Conservation (phyloP, 2,329 filamentous ascomycete species). For the Xylaria sp. region DNA sequence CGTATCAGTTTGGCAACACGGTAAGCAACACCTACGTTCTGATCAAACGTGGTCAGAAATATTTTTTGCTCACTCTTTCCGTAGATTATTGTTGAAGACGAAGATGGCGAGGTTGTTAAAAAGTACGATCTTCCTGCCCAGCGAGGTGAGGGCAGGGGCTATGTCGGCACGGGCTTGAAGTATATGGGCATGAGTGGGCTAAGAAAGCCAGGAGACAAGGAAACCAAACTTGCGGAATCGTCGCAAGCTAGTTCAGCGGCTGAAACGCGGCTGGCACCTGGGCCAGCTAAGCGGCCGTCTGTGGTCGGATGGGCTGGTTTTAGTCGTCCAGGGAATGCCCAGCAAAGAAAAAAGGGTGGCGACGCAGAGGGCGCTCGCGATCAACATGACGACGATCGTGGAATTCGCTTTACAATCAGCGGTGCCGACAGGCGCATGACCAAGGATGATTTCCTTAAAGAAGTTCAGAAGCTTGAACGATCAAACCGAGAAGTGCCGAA, state of each 20-base stretch:
- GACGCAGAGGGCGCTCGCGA: slow-evolving; percentile 45
- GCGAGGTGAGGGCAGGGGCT: slow-evolving; percentile 50
- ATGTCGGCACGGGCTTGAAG: slow-evolving; percentile 55
- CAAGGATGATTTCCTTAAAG: slow-evolving; percentile 78
- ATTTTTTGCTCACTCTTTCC: neutral
- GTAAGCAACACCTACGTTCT: slow-evolving; percentile 49
- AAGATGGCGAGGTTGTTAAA: slow-evolving; percentile 85
- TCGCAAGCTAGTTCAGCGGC: slow-evolving; percentile 38
- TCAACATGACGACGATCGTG: slow-evolving; percentile 68
- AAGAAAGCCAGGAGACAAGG: slow-evolving; percentile 49
- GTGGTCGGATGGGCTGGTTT: slow-evolving; percentile 60
- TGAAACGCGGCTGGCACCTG: slow-evolving; percentile 23
- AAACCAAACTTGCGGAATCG: slow-evolving; percentile 38
- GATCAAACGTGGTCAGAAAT: neutral
- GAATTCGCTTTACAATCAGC: slow-evolving; percentile 77
- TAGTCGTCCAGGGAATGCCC: slow-evolving; percentile 38
- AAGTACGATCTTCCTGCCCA: slow-evolving; percentile 74
- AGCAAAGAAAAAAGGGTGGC: slow-evolving; percentile 49
- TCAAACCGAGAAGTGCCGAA: slow-evolving; percentile 61
- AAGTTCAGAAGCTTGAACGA: slow-evolving; percentile 74
- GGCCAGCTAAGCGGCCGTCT: slow-evolving; percentile 48
- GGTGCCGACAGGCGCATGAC: slow-evolving; percentile 76
- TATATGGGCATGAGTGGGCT: slow-evolving; percentile 59
- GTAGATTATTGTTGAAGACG: slow-evolving; percentile 84
- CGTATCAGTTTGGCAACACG: slow-evolving; percentile 84